Evolutionary conservation across 2,329 filamentous ascomycete species (phyloP).

Genomic region (Aureobasidium sp.): DNA sequence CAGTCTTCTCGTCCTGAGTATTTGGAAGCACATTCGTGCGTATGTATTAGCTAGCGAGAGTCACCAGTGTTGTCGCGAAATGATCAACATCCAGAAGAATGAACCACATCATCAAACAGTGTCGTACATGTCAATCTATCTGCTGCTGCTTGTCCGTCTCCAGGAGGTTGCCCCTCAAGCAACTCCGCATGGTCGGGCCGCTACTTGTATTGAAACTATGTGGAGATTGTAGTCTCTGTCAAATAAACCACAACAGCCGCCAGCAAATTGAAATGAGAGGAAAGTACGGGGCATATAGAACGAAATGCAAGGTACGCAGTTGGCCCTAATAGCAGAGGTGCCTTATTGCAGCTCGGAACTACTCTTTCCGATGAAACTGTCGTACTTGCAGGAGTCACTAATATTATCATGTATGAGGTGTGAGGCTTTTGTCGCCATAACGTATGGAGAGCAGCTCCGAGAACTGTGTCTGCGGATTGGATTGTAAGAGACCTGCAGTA

Average conservation of each 20-base stretch:
- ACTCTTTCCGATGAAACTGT: neutral
- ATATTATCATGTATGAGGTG: neutral
- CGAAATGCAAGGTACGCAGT: neutral
- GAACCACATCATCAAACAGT: neutral
- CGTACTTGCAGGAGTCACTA: neutral
- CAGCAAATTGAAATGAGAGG: no score
- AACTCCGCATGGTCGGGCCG: neutral
- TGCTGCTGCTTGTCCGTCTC: neutral
- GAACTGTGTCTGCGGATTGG: neutral
- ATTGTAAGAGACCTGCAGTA: neutral
- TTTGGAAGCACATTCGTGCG: constrained; percentile 1
- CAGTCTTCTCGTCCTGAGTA: neutral
- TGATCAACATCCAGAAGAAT: neutral
- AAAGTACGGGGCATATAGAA: neutral
- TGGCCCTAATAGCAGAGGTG: neutral
- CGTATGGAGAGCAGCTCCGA: neutral
- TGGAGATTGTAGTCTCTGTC: neutral
- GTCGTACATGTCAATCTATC: neutral
- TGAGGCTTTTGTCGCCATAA: neutral
- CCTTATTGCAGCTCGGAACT: neutral
- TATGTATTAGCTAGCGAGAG: neutral
- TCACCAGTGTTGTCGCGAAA: neutral
- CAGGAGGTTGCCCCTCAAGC: neutral
- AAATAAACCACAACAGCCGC: neutral
- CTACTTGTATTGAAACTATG: neutral